These are phyloP conservation scores for Glaciozyma antarctica DNA, from an alignment of 768 basidiomycete species.

Conservation along the genomic window DNA sequence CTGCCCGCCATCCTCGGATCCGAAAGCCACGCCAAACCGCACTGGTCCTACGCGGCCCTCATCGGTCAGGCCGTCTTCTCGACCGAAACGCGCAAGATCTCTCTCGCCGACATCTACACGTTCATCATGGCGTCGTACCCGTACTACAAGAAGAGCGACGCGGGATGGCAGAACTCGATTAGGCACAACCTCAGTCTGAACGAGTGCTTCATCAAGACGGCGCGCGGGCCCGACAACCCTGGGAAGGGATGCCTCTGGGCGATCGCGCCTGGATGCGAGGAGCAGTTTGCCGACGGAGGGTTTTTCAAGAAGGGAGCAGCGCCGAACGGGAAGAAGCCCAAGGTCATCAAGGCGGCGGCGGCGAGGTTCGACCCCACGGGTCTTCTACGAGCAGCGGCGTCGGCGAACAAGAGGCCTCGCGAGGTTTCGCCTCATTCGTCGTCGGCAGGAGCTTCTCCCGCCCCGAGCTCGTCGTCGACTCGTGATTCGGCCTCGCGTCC, in stretches of 20 bases:
- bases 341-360: neutral
- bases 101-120: slow-evolving; percentile 90
- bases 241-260: slow-evolving; percentile 81
- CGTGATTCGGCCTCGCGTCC: too few species aligned
- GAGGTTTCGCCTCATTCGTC: neutral
- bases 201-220: slow-evolving; percentile 74
- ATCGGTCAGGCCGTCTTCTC: slow-evolving; percentile 91
- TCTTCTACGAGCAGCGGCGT: neutral
- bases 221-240: slow-evolving; percentile 48
- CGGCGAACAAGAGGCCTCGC: neutral
- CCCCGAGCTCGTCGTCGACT: neutral
- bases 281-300: slow-evolving; percentile 74
- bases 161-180: slow-evolving; percentile 97
- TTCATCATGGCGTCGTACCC: slow-evolving; percentile 93
- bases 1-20: neutral
- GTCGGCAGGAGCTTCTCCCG: neutral
- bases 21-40: slow-evolving; percentile 46
- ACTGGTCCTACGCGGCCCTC: slow-evolving; percentile 84
- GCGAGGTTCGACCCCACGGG: neutral
- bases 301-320: slow-evolving; percentile 40
- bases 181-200: slow-evolving; percentile 93
- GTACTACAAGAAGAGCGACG: slow-evolving; percentile 80
- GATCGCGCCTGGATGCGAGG: slow-evolving; percentile 68
- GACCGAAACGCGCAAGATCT: slow-evolving; percentile 69
- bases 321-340: neutral